Base-by-base conservation (phyloP, 2,329 filamentous ascomycete species). In the Epicoccum nigrum region DNA sequence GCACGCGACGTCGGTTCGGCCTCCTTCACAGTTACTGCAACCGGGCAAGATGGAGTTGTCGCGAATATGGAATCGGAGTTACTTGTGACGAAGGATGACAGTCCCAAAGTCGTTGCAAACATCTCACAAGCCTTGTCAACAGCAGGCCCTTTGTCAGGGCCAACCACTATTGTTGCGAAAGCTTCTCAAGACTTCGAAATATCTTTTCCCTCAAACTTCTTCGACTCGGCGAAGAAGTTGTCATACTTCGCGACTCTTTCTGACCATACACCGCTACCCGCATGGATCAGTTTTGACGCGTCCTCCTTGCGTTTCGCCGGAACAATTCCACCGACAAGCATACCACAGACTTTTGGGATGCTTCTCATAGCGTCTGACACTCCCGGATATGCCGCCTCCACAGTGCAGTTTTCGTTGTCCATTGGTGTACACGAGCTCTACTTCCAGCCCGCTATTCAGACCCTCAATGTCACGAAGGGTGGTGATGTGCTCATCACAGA, bases 261-360 rank as follows among this genome's bases (percentile, higher is more conserved):
- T 4, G 83, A 93, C 64, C 89, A 89, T 64, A 89, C 88, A n/a
- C 91, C 92, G 28, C 76, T 96, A 28, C 92, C 92, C 16, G 86
- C 90, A 0, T 96, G 92, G 92, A 77, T 96, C 35, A 76, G 76
- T n/a, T 96, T 96, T 64, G 83, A 94, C 60, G 68, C 81, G 1
- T 68, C 68, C 2, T 78, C 73, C 0, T 75, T 96, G 31, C 80
- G 79, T 0, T 95, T 96, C 62, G 83, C 82, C 1, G 92, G 92
- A 19, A 83, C 75, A 27, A 88, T 87, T 2, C 91, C 90, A 1
- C 76, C 85, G 38, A 81, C 83, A 51, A 82, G 86, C 25, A 51
- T 85, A 7, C 87, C 90, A 3, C 87, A 95, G 65, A 81, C 77
- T 0, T 94, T 92, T 63, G 81, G 81, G 16, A 81, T 96, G 50